Percentiles rank a stretch among this genome's conserved stretches.
Conservation (phyloP, 73 alveolate genomes). For the Tetrahymena thermophila region DNA sequence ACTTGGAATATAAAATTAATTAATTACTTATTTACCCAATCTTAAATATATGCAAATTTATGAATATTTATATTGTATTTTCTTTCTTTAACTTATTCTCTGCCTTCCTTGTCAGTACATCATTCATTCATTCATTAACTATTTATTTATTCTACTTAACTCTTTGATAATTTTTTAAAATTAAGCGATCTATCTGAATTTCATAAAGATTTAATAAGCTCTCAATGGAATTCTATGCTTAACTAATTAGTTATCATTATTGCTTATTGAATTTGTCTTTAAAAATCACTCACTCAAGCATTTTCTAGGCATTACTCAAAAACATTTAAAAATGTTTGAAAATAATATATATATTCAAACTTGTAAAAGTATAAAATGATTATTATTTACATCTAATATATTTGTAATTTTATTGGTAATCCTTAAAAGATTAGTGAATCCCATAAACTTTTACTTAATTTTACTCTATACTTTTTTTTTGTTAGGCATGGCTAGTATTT, state of each 20-base stretch:
- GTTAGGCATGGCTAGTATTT: no score
- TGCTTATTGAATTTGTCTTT: no score
- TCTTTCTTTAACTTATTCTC: background rate
- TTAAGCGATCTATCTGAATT: background rate
- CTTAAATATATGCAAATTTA: background rate
- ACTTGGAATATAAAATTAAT: background rate
- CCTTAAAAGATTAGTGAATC: background rate
- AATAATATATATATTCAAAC: no score
- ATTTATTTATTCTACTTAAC: background rate
- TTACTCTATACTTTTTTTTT: background rate
- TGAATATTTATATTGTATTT: background rate
- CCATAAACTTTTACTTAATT: background rate
- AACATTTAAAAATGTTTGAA: no score
- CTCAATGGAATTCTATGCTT: background rate
- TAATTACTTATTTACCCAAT: background rate
- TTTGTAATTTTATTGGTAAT: no score
- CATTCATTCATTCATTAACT: background rate
- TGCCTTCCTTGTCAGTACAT: background rate
- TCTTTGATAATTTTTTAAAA: no score
- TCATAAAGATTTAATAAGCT: no score
- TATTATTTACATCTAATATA: no score
- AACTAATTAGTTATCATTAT: no score
- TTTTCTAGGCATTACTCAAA: no score
- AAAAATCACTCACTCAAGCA: no score
- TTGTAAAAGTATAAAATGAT: no score